Evolutionary conservation across 2,329 filamentous ascomycete genomes (phyloP), one percentile per base, ranked within the genome.

Genomic region (Scedosporium aurantiacum): DNA sequence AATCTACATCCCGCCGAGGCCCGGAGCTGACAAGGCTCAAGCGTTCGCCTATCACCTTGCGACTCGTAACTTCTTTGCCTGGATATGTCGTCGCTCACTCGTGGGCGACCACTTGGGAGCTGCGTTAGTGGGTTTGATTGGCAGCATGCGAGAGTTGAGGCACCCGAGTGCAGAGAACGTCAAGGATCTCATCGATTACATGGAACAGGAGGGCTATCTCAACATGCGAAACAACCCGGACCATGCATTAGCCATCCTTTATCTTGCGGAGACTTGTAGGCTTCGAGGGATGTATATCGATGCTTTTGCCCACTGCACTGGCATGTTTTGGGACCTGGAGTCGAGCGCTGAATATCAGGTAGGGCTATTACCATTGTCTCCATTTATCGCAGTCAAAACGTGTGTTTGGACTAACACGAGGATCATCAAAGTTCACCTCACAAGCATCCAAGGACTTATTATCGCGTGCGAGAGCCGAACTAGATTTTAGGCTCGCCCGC

Each of bases 31-130:
- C 57, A 78, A 79, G 65, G 75, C 79, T 3, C 79, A 85, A 63
- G 75, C 81, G 0, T 82, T 84, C 65, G 71, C 77, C 43, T 87
- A 87, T 70, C 86, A 90, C 66, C 69, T 90, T 4, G 82, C 85
- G 1, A 89, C 84, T 2, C 81, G 89, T 14, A 93, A 93, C 68
- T 83, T 91, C 66, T 87, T 92, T 63, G 89, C 89, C 3, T 91
- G 86, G 77, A 71, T 89, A 1, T 80, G 83, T 62, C 76, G 82
- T 2, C 81, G 81, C 63, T 83, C 89, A 0, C 69, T 92, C 40
- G 88, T 91, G 1, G 89, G 88, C 5, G 74, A 79, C 41, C 79
- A 82, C 60, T 78, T 94, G 18, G 88, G 89, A 1, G 73, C 73
- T 21, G 80, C 88, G 0, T 73, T 92, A 8, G 79, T 87, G 14